Conservation (phyloP, 2,329 filamentous ascomycete species). For the Clonostachys byssicola region DNA sequence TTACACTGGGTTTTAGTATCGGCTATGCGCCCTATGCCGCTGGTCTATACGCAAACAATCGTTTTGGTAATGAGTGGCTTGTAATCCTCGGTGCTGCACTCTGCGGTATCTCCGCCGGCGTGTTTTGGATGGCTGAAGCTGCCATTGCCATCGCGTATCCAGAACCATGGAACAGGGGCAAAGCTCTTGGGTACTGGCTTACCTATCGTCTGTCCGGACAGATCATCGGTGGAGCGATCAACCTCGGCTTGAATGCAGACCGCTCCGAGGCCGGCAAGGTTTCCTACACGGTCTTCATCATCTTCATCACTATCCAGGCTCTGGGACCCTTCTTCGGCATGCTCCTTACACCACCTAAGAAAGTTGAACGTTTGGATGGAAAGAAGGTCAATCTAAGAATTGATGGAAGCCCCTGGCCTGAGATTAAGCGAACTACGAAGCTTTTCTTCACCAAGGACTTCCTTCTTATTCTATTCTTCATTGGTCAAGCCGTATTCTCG, state of each 20-base stretch:
- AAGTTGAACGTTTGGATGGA: constrained; percentile 64
- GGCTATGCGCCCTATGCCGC: constrained; percentile 71
- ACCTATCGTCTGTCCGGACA: constrained; percentile 55
- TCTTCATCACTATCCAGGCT: constrained; percentile 69
- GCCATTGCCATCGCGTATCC: constrained; percentile 71
- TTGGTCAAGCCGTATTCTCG: constrained; percentile 66
- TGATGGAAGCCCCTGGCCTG: constrained; percentile 46
- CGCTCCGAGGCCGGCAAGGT: constrained; percentile 54
- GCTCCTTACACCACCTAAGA: constrained; percentile 53
- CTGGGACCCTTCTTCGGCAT: constrained; percentile 60
- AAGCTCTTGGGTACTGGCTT: constrained; percentile 66
- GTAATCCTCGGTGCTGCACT: constrained; percentile 63
- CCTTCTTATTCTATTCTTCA: constrained; percentile 61
- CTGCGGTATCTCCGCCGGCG: constrained; percentile 65
- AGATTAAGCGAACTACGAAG: constrained; percentile 54
- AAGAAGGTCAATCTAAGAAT: constrained; percentile 57
- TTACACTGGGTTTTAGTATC: constrained; percentile 22
- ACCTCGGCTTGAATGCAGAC: constrained; percentile 60
- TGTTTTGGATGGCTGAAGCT: constrained; percentile 74
- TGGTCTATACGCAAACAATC: constrained; percentile 68
- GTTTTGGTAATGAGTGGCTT: constrained; percentile 66
- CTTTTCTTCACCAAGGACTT: constrained; percentile 59
- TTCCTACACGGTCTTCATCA: constrained; percentile 62
- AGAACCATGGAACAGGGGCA: constrained; percentile 63
- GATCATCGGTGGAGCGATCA: constrained; percentile 69